phyloP scores from a whole-genome alignment of 176 grass and related monocot genomes.

The Miscanthus lutarioriparius region DNA sequence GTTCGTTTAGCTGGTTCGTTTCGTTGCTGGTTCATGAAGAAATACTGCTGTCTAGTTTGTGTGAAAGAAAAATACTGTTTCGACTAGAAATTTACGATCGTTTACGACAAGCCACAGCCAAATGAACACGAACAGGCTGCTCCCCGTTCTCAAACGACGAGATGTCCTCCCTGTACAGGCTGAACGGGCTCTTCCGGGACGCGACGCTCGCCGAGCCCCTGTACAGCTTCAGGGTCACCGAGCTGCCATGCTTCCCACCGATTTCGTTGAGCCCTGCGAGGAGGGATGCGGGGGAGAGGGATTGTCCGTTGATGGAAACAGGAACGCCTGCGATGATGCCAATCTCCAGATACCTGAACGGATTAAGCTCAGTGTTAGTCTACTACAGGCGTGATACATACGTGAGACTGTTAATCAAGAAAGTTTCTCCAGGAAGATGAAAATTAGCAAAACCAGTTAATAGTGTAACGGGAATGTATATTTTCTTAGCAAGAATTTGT shows the following conservation, averaged over 20 bases:
- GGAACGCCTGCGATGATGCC: conserved; percentile 71
- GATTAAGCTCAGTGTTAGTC: conserved; percentile 17
- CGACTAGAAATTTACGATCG: too few relatives aligned
- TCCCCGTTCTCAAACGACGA: conserved; percentile 81
- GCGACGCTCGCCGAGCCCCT: conserved; percentile 67
- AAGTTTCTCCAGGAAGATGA: not conserved
- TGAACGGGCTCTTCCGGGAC: conserved; percentile 62
- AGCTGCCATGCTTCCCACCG: conserved; percentile 41
- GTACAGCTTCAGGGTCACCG: conserved; percentile 74
- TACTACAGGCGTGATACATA: not conserved
- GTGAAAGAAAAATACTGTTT: too few relatives aligned
- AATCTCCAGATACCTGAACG: conserved; percentile 78
- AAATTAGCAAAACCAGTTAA: not conserved
- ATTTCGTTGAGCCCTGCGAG: conserved; percentile 59
- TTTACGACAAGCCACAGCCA: too few relatives aligned
- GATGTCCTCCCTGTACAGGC: conserved; percentile 75
- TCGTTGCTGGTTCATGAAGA: too few relatives aligned
- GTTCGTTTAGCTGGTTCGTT: too few relatives aligned
- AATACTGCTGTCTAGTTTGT: too few relatives aligned
- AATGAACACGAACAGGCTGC: too few relatives aligned
- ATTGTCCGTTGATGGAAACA: conserved; percentile 71
- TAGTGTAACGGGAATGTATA: not conserved
- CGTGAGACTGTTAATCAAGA: not conserved
- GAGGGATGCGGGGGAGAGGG: conserved; percentile 73
- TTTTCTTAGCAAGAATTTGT: not conserved